These are phyloP conservation scores for Saturnispora zaruensis DNA, from an alignment of 805 yeast genomes.

Conservation along the genomic window DNA sequence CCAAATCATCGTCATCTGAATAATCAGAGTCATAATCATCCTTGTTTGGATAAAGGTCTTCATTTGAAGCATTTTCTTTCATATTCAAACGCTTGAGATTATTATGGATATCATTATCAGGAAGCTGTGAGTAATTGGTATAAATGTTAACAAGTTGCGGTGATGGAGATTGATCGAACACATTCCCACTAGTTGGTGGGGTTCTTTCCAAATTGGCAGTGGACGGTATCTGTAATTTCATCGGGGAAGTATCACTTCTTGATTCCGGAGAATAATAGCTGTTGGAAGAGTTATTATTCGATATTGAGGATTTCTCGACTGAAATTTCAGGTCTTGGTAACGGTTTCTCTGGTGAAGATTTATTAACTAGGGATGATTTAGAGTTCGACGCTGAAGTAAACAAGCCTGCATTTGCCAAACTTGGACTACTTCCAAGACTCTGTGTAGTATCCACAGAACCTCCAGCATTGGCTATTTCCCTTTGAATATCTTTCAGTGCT, in stretches of 20 bases:
- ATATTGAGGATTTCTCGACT: neutral
- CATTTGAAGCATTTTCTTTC: neutral
- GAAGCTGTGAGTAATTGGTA: constrained; percentile 28
- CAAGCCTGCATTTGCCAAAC: neutral
- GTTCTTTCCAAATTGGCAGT: neutral
- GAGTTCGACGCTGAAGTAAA: constrained; percentile 3
- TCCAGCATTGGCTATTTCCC: constrained; percentile 9
- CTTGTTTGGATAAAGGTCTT: constrained; percentile 20
- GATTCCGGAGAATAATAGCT: neutral
- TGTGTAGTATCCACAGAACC: constrained; percentile 2
- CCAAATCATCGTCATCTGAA: constrained; percentile 7
- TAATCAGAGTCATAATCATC: constrained; percentile 13
- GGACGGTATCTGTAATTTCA: neutral
- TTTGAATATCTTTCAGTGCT: constrained; percentile 18
- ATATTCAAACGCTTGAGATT: constrained; percentile 8
- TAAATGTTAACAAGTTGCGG: constrained; percentile 27
- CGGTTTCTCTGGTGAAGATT: neutral
- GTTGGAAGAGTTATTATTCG: neutral
- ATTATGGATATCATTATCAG: constrained; percentile 13
- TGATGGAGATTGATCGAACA: constrained; percentile 13
- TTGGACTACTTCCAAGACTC: constrained; percentile 11
- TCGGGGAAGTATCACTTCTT: neutral
- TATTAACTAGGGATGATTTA: neutral
- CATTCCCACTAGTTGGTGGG: neutral
- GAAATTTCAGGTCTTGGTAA: neutral